Conservation (phyloP, 1,284 basidiomycete genomes). For the Mycena sp. region DNA sequence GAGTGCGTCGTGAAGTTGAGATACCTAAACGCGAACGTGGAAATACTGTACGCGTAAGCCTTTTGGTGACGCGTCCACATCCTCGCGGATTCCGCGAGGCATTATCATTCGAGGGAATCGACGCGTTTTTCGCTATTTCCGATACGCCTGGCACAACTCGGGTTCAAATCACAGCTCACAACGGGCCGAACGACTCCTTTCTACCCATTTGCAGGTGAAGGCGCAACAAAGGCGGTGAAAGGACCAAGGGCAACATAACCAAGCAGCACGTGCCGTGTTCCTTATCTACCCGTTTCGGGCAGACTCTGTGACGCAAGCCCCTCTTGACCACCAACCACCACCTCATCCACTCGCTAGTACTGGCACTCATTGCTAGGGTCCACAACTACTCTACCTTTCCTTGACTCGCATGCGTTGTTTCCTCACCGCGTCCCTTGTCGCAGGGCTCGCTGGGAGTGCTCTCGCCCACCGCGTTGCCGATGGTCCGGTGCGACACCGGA, state of each 20-base stretch:
- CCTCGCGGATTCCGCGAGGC: slow-evolving; percentile 11
- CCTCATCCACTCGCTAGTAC: neutral
- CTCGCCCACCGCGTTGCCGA: slow-evolving; percentile 45
- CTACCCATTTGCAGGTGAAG: no score
- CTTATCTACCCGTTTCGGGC: neutral
- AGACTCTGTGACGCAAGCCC: neutral
- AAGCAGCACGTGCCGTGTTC: neutral
- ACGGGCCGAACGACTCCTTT: neutral
- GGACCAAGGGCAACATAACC: neutral
- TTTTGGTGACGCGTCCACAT: slow-evolving; percentile 11
- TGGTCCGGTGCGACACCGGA: slow-evolving; percentile 58
- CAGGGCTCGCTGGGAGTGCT: slow-evolving; percentile 50
- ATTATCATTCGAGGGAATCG: neutral
- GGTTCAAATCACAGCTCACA: neutral
- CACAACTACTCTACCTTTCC: slow-evolving; percentile 7
- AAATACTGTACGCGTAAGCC: slow-evolving; percentile 12
- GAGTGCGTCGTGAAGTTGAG: no score
- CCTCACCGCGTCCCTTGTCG: slow-evolving; percentile 52
- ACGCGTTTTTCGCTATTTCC: neutral
- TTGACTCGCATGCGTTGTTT: slow-evolving; percentile 37
- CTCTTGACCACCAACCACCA: neutral
- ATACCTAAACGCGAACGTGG: slow-evolving; percentile 9
- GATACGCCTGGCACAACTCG: neutral
- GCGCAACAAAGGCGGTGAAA: neutral
- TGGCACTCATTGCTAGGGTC: slow-evolving; percentile 1